Evolutionary conservation across 305 asterid genomes (phyloP).

Genomic region (Fraxinus platypoda): DNA sequence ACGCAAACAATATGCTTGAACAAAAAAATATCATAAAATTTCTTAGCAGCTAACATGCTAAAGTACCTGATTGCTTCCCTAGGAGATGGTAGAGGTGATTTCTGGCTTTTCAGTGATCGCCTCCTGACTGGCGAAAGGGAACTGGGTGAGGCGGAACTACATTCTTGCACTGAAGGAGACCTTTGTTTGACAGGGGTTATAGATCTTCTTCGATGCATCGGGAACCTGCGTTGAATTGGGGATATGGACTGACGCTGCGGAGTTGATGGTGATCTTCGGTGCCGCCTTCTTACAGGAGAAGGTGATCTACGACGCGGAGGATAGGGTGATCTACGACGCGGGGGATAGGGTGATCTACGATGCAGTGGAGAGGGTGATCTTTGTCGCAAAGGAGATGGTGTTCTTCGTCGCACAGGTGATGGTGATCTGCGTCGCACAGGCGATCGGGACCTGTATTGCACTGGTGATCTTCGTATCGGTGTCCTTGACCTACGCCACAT

Average conservation of each 20-base stretch:
- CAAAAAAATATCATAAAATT: neutral
- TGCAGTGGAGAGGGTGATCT: neutral
- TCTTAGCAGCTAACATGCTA: slow-evolving; percentile 14
- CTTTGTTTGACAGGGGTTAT: slow-evolving; percentile 40
- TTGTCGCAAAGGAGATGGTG: slow-evolving; percentile 35
- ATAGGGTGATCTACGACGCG: neutral
- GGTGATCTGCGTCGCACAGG: slow-evolving; percentile 45
- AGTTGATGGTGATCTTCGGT: slow-evolving; percentile 47
- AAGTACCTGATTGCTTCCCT: slow-evolving; percentile 49
- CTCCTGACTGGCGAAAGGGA: slow-evolving; percentile 52
- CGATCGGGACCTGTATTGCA: slow-evolving; percentile 46
- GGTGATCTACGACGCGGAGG: slow-evolving; percentile 38
- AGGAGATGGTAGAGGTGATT: slow-evolving; percentile 59
- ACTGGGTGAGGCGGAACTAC: slow-evolving; percentile 54
- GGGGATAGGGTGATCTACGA: no score
- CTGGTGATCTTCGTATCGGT: slow-evolving; percentile 40
- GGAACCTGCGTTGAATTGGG: slow-evolving; percentile 49
- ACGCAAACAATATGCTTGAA: neutral
- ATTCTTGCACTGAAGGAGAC: slow-evolving; percentile 50
- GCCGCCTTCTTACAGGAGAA: slow-evolving; percentile 51
- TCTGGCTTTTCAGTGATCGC: slow-evolving; percentile 40
- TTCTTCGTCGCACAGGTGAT: slow-evolving; percentile 32
- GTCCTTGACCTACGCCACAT: slow-evolving; percentile 48
- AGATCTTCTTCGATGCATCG: slow-evolving; percentile 50
- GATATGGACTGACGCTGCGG: slow-evolving; percentile 48